Evolutionary conservation across 208 protist genomes (phyloP).

Genomic region (Wallacemonas rigidus): DNA sequence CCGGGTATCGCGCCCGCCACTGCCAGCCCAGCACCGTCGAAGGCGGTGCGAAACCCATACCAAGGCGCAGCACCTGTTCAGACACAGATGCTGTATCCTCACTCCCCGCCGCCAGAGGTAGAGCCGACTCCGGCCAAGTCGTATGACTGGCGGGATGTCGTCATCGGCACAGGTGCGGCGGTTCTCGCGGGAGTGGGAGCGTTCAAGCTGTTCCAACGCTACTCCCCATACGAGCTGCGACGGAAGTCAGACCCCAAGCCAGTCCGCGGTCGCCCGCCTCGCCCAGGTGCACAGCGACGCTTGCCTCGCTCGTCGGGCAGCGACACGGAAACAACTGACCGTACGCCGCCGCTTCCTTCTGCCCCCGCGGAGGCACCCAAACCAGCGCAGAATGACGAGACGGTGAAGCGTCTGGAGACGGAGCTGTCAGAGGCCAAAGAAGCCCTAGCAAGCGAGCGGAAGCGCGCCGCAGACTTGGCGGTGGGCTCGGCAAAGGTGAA

Average conservation of each 20-base stretch:
- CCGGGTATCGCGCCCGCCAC: slow-evolving; percentile 2
- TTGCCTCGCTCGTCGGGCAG: slow-evolving; percentile 26
- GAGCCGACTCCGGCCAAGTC: slow-evolving; percentile 19
- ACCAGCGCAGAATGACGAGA: slow-evolving; percentile 26
- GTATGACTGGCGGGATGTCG: slow-evolving; percentile 75
- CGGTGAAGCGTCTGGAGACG: slow-evolving; percentile 46
- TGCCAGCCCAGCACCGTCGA: background rate
- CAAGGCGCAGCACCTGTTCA: slow-evolving; percentile 10
- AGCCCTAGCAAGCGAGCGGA: slow-evolving; percentile 64
- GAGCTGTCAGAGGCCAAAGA: slow-evolving; percentile 74
- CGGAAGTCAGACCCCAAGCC: slow-evolving; percentile 47
- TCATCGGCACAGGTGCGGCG: slow-evolving; percentile 72
- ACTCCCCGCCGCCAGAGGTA: slow-evolving; percentile 28
- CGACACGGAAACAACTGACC: slow-evolving; percentile 23
- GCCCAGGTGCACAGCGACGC: background rate
- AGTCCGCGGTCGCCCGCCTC: slow-evolving; percentile 1
- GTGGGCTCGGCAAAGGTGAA: slow-evolving; percentile 60
- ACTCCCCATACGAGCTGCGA: slow-evolving; percentile 82
- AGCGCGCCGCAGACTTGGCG: slow-evolving; percentile 61
- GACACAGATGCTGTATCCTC: slow-evolving; percentile 50
- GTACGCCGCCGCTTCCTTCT: background rate
- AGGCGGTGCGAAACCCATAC: background rate
- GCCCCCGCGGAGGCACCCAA: slow-evolving; percentile 4
- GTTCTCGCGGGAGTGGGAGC: slow-evolving; percentile 47
- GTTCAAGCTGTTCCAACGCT: slow-evolving; percentile 70